Conservation (phyloP, 768 basidiomycete genomes). For the Rhodosporidiobolus odoratus region DNA sequence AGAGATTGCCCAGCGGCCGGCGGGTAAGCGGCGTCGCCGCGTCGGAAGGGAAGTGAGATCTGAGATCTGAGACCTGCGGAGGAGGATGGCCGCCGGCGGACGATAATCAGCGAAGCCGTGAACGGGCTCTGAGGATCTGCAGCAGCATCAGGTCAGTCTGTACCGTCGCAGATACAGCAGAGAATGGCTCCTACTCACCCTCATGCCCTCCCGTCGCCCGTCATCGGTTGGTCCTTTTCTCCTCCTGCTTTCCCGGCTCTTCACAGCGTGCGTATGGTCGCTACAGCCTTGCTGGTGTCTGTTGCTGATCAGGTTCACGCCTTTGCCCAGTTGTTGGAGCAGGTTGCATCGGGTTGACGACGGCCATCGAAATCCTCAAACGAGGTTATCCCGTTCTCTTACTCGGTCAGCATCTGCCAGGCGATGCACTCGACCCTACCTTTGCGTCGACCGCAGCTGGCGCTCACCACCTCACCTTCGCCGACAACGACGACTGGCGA, state of each 20-base stretch:
- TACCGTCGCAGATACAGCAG: too few relatives aligned
- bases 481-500: slow-evolving; percentile 43
- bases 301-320: neutral
- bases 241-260: neutral
- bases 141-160: too few relatives aligned
- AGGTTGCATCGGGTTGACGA: slow-evolving; percentile 48
- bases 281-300: neutral
- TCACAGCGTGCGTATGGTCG: too few relatives aligned
- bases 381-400: slow-evolving; percentile 41
- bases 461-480: slow-evolving; percentile 48
- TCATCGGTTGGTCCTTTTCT: neutral
- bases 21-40: too few relatives aligned
- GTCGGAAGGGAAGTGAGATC: too few relatives aligned
- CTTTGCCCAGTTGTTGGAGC: slow-evolving; percentile 43
- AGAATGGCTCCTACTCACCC: neutral
- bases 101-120: too few relatives aligned
- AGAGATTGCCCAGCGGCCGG: too few relatives aligned
- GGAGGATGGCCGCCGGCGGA: too few relatives aligned
- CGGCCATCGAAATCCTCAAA: slow-evolving; percentile 45
- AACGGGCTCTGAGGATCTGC: too few relatives aligned
- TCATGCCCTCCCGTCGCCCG: slow-evolving; percentile 11
- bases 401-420: slow-evolving; percentile 44
- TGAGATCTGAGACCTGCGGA: too few relatives aligned
- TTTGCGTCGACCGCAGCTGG: slow-evolving; percentile 45
- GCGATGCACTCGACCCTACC: slow-evolving; percentile 41